phyloP scores from a whole-genome alignment of 306 rosid species.

The Glycyrrhiza uralensis region DNA sequence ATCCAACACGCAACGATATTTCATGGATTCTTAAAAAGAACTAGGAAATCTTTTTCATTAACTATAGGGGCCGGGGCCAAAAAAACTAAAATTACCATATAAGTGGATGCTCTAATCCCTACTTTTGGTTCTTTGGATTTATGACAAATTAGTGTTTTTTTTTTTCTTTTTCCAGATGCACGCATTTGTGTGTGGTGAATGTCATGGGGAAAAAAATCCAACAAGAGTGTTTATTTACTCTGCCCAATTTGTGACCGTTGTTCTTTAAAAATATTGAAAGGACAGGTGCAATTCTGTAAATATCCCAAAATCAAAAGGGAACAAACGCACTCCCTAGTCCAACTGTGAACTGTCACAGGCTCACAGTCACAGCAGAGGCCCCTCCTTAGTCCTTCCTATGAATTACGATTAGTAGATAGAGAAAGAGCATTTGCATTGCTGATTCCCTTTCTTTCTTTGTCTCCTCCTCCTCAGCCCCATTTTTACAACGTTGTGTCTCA shows the following conservation, averaged over 20 bases:
- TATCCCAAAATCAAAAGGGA: slow-evolving; percentile 7
- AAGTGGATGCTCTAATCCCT: slow-evolving; percentile 7
- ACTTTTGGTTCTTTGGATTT: background rate
- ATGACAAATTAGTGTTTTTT: too few species aligned
- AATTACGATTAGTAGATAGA: too few species aligned
- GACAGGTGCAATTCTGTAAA: slow-evolving; percentile 1
- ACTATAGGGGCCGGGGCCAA: background rate
- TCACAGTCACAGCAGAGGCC: background rate
- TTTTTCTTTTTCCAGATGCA: background rate
- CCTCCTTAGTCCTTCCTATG: too few species aligned
- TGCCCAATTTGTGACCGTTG: slow-evolving; percentile 26
- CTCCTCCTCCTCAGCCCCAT: too few species aligned
- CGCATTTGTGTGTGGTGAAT: too few species aligned
- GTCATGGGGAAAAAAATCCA: too few species aligned
- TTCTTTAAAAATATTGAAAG: background rate
- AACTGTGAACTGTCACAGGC: background rate
- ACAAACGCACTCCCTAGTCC: background rate
- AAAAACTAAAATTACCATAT: background rate
- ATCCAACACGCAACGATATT: background rate
- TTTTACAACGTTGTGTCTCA: background rate
- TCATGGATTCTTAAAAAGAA: background rate
- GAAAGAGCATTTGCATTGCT: too few species aligned
- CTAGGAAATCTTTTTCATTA: background rate
- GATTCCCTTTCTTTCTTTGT: background rate
- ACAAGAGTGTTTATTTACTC: background rate